Evolutionary conservation across 768 basidiomycete species (phyloP).

Genomic region (Auriscalpium vulgare): DNA sequence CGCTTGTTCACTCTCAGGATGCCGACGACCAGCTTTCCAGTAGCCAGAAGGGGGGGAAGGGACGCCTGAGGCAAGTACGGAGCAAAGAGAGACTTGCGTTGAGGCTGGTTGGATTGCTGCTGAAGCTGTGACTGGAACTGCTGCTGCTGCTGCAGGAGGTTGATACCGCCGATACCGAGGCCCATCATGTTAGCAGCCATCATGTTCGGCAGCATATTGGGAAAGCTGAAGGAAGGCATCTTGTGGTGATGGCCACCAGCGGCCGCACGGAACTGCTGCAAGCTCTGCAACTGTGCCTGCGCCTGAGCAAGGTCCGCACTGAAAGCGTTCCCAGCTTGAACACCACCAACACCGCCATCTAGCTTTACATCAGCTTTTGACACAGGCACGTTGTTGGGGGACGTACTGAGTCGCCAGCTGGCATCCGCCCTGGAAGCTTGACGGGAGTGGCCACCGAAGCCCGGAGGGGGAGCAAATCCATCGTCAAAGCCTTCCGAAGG

Average conservation of each 20-base stretch:
- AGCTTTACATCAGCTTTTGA: background rate
- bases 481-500: conserved; percentile 72
- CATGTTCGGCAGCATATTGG: conserved; percentile 96
- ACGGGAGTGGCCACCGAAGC: conserved; percentile 63
- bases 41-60: conserved; percentile 89
- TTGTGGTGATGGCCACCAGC: conserved; percentile 92
- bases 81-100: conserved; percentile 96
- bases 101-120: conserved; percentile 85
- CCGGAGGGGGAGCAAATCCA: conserved; percentile 56
- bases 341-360: conserved; percentile 72
- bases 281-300: conserved; percentile 90
- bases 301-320: conserved; percentile 90
- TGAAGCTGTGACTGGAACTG: conserved; percentile 95
- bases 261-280: conserved; percentile 95
- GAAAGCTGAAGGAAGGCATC: conserved; percentile 96
- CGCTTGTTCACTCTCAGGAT: conserved; percentile 97
- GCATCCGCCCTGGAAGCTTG: conserved; percentile 71
- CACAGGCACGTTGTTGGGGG: conserved; percentile 5
- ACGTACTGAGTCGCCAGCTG: conserved; percentile 80
- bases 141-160: conserved; percentile 86
- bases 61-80: conserved; percentile 98
- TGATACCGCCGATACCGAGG: conserved; percentile 71
- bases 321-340: conserved; percentile 50
- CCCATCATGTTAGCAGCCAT: conserved; percentile 98
- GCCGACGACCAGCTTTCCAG: conserved; percentile 96